These are phyloP conservation scores for Rhodotorula toruloides DNA, from an alignment of 768 basidiomycete species.

Conservation along the genomic window DNA sequence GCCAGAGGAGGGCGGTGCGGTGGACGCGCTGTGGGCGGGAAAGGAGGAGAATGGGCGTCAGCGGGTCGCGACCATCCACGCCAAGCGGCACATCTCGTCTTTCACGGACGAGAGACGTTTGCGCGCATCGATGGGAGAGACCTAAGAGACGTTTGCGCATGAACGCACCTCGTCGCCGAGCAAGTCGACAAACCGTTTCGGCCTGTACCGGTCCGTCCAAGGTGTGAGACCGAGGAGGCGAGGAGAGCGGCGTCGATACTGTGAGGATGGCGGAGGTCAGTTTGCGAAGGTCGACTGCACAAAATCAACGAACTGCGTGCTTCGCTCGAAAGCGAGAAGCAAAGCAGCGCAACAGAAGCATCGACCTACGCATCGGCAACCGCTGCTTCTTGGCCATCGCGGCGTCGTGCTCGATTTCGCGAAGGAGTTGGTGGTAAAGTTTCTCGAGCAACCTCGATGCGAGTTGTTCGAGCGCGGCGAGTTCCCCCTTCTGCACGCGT, in stretches of 20 bases:
- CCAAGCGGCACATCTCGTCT: no score
- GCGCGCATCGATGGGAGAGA: no score
- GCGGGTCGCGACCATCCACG: no score
- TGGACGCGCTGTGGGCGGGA: slow-evolving; percentile 61
- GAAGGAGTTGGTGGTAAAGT: slow-evolving; percentile 71
- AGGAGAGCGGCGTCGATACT: no score
- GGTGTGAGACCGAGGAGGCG: not conserved
- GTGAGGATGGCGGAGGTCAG: no score
- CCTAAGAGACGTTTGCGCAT: no score
- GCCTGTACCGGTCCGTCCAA: slow-evolving; percentile 94
- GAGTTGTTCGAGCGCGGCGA: slow-evolving; percentile 24
- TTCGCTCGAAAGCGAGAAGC: no score
- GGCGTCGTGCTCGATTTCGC: slow-evolving; percentile 57
- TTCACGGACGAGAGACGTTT: no score
- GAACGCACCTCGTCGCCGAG: slow-evolving; percentile 78
- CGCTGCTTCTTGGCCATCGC: slow-evolving; percentile 44
- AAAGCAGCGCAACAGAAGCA: no score
- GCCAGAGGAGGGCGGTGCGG: slow-evolving; percentile 84
- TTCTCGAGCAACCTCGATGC: slow-evolving; percentile 56
- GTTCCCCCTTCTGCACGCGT: slow-evolving; percentile 15
- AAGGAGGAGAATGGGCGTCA: no score
- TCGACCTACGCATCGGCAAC: slow-evolving; percentile 44
- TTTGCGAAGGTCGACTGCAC: no score
- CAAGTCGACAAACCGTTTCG: slow-evolving; percentile 78
- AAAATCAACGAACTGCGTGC: no score